Evolutionary conservation across 441 rosid genomes (phyloP).

Genomic region (Populus hybrid): DNA sequence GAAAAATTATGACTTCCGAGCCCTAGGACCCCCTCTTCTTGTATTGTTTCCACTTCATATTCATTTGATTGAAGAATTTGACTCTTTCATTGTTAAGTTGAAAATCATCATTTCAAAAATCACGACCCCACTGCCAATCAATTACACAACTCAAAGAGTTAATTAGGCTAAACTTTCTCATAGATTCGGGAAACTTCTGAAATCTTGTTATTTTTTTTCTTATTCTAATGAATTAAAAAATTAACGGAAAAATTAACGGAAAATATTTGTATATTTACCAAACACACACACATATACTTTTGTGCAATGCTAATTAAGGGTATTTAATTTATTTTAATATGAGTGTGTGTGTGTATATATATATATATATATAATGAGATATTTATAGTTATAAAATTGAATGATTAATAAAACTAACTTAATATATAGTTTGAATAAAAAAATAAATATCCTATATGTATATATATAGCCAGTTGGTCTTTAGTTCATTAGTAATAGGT

Average conservation of each 20-base stretch:
- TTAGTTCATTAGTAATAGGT: no score
- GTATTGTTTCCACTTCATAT: constrained; percentile 8
- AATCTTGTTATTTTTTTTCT: not conserved
- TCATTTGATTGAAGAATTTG: constrained; percentile 15
- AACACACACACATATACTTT: no score
- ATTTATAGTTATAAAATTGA: no score
- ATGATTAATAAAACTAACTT: no score
- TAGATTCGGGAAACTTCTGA: not conserved
- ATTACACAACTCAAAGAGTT: not conserved
- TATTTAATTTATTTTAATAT: no score
- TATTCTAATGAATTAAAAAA: not conserved
- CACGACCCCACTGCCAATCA: not conserved
- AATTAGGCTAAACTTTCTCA: not conserved
- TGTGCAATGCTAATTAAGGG: no score
- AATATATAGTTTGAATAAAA: no score
- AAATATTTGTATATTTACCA: no score
- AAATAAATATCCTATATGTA: no score
- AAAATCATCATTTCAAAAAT: not conserved
- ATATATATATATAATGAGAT: no score
- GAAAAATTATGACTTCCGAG: constrained; percentile 19
- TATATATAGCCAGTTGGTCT: no score
- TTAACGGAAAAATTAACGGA: not conserved
- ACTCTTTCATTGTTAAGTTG: not conserved
- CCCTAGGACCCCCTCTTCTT: constrained; percentile 20
- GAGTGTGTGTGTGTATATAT: no score